Evolutionary conservation across 1,284 basidiomycete species (phyloP).

Genomic region (Leccinum solheimii): DNA sequence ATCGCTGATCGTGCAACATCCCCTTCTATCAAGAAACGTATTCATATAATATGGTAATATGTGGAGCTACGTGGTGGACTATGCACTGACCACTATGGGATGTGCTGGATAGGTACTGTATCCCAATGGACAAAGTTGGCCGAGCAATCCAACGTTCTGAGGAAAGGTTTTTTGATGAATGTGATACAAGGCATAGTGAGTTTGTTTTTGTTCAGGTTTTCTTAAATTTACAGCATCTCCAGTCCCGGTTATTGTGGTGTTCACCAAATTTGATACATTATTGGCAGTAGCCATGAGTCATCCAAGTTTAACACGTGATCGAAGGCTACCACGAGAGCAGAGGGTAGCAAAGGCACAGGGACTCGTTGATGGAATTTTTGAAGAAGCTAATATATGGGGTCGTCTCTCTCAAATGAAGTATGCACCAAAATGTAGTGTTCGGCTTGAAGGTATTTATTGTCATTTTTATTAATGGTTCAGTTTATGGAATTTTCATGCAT

Average conservation of each 20-base stretch:
- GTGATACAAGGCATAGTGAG: neutral
- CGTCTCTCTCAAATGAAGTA: neutral
- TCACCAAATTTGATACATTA: neutral
- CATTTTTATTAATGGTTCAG: neutral
- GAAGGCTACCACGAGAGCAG: neutral
- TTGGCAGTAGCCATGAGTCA: neutral
- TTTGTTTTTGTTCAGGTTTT: neutral
- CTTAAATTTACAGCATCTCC: neutral
- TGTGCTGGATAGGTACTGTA: neutral
- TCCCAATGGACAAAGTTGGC: neutral
- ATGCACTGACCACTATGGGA: neutral
- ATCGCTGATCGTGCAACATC: neutral
- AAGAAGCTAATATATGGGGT: neutral
- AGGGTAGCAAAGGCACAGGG: neutral
- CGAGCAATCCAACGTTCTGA: neutral
- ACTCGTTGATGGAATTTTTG: neutral
- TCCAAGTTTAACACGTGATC: neutral
- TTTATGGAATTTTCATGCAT: neutral
- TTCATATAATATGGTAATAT: neutral
- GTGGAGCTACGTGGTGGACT: neutral
- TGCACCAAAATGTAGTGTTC: neutral
- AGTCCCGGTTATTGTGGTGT: neutral
- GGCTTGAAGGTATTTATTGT: neutral
- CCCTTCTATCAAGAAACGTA: neutral
- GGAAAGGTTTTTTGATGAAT: rapidly evolving